Evolutionary conservation across 2,329 filamentous ascomycete species (phyloP).

Genomic region (Sporothrix inflata): DNA sequence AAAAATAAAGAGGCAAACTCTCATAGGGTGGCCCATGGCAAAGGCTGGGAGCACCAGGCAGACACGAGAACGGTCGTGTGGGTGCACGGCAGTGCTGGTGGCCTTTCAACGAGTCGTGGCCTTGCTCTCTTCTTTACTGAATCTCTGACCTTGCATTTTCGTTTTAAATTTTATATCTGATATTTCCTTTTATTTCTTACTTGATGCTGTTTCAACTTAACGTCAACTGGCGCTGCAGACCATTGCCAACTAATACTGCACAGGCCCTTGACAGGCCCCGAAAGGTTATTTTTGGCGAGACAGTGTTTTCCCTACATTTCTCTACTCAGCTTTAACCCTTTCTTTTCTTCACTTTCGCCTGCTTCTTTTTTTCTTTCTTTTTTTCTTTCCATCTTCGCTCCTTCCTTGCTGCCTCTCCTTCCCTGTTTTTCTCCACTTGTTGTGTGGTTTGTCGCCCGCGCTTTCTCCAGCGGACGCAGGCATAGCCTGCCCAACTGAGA

Average conservation of each 20-base stretch:
- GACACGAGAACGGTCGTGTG: not conserved
- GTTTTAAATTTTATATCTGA: not conserved
- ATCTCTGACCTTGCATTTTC: not conserved
- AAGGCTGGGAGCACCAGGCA: constrained; percentile 19
- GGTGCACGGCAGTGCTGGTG: constrained; percentile 8
- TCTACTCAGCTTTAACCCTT: not conserved
- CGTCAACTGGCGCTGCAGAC: not conserved
- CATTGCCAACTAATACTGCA: constrained; percentile 3
- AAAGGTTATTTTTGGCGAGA: constrained; percentile 14
- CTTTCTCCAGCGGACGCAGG: not conserved
- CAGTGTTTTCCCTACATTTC: not conserved
- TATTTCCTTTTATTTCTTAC: not conserved
- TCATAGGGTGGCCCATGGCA: not conserved
- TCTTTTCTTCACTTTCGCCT: not conserved
- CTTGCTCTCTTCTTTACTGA: not conserved
- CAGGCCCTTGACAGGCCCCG: not conserved
- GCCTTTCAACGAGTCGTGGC: not conserved
- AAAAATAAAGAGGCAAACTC: not conserved
- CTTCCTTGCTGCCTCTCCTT: not conserved
- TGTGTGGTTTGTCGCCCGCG: not conserved
- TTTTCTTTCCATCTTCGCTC: not conserved
- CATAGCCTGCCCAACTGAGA: constrained; percentile 24
- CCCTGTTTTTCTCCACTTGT: not conserved
- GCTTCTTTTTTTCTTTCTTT: not conserved
- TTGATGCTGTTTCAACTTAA: not conserved